Evolutionary conservation across 345 rosid genomes (phyloP), one percentile per base, ranked within the genome.

Genomic region (Kandelia obovata): DNA sequence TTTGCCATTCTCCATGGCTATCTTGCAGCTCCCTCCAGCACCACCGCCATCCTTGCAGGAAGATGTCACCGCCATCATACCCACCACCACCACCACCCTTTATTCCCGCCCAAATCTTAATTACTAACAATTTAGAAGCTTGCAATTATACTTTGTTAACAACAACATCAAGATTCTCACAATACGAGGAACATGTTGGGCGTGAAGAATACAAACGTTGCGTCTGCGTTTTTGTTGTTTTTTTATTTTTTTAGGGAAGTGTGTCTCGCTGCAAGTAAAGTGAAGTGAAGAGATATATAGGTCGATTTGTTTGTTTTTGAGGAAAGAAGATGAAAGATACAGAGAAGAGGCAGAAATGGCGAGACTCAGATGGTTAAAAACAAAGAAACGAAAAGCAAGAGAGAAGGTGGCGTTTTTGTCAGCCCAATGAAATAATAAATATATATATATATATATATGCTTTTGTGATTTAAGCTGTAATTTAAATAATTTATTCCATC

Each of bases 1-100:
- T 87, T 96, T 96, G 28, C 99, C 99, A 72, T 96, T 96, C 58
- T 96, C 99, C 78, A 96, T 70, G 53, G 70, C 78, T 80, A 60
- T 64, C 39, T 21, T 58, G 7, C 28, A 58, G 39, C 49, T 43
- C 49, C 49, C 49, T 43, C 49, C 49, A 43, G 19, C 47, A 0
- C 71, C 63, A 23, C 26, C 31, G 2, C 30, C 91, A 74, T 96
- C 98, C 76, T 88, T 89, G 80, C 89, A 92, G 81, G 88, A 74
- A 83, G 76, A 62, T 19, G 72, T 67, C 20, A 88, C 89, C 81
- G 95, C 86, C 98, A 90, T 85, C 83, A 73, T 73, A 68, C 39
- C 71, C 57, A n/a, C 71, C 23, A 43, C 49, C 49, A 39, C 43
- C 43, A 37, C 21, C 21, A 21, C 58, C 57, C 21, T 5, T 8